Evolutionary conservation across 2,329 filamentous ascomycete genomes (phyloP).

Genomic region (Fusarium penzigii): DNA sequence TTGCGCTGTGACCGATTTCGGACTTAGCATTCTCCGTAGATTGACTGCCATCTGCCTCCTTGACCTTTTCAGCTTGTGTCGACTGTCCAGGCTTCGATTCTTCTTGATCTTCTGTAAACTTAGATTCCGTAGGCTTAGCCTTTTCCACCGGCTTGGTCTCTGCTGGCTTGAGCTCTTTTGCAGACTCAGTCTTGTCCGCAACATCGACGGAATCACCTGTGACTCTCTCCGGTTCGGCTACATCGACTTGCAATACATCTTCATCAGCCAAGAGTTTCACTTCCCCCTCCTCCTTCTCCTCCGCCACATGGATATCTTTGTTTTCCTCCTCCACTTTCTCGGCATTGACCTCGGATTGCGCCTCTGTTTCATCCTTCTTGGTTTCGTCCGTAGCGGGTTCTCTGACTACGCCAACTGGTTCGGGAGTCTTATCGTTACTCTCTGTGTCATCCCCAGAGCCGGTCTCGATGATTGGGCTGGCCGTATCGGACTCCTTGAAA

Average conservation of each 20-base stretch:
- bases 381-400: neutral
- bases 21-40: neutral
- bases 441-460: conserved; percentile 4
- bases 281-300: neutral
- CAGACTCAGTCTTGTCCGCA: neutral
- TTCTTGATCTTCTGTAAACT: no score
- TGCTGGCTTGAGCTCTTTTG: neutral
- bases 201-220: neutral
- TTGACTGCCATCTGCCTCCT: neutral
- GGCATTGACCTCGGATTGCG: neutral
- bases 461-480: conserved; percentile 11
- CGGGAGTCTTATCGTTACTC: neutral
- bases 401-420: neutral
- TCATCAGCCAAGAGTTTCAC: neutral
- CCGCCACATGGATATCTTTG: conserved; percentile 6
- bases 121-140: neutral
- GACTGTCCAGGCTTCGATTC: no score
- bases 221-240: neutral
- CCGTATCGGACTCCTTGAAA: conserved; percentile 35
- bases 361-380: conserved; percentile 1
- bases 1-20: neutral
- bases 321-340: conserved; percentile 2
- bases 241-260: neutral
- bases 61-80: neutral
- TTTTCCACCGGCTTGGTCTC: neutral